Conservation (phyloP, 2,329 filamentous ascomycete genomes). For the Thielaviopsis musarum region DNA sequence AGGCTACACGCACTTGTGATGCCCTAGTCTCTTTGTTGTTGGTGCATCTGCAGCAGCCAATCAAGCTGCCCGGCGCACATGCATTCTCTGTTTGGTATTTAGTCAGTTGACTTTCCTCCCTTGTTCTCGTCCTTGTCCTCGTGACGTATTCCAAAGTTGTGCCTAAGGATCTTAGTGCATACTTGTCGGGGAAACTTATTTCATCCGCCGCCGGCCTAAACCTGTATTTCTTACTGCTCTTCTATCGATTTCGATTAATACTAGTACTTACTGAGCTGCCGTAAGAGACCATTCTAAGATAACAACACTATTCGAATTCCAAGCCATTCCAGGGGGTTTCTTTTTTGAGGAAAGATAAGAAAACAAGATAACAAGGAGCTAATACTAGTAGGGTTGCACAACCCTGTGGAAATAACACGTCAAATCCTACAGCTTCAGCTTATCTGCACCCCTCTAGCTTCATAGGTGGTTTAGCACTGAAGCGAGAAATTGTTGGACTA, state of each 20-base stretch:
- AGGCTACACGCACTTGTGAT: background rate
- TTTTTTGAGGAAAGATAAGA: background rate
- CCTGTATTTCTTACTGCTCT: background rate
- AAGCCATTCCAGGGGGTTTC: background rate
- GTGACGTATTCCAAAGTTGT: background rate
- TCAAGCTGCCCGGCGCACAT: background rate
- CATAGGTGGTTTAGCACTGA: background rate
- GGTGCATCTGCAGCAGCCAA: background rate
- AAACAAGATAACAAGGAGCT: background rate
- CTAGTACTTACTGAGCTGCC: background rate
- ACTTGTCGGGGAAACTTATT: background rate
- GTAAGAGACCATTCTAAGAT: background rate
- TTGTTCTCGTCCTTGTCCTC: background rate
- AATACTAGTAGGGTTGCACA: background rate
- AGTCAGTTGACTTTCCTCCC: background rate
- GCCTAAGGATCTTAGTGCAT: background rate
- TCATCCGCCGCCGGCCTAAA: background rate
- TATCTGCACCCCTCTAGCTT: background rate
- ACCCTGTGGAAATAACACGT: background rate
- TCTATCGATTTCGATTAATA: background rate
- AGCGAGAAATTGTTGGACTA: background rate
- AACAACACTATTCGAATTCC: background rate
- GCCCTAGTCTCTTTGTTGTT: background rate
- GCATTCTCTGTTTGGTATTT: background rate
- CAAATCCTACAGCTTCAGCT: background rate